These are phyloP conservation scores for Myxozyma monticola DNA, from an alignment of 805 yeast genomes.

Conservation along the genomic window DNA sequence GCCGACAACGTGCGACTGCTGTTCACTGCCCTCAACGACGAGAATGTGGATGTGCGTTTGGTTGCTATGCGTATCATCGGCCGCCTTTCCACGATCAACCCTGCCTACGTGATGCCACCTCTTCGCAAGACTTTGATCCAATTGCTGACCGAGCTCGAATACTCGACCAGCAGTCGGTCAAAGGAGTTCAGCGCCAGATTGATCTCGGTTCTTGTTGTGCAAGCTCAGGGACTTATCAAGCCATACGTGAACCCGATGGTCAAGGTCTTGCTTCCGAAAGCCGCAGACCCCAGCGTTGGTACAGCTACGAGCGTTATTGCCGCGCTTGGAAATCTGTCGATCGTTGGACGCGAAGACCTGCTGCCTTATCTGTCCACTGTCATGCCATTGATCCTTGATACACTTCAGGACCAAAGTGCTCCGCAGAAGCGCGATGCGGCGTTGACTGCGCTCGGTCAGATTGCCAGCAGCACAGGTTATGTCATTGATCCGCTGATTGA, in stretches of 20 bases:
- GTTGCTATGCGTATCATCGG: slow-evolving; percentile 80
- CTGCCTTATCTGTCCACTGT: slow-evolving; percentile 66
- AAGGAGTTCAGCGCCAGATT: slow-evolving; percentile 85
- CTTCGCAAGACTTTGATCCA: slow-evolving; percentile 83
- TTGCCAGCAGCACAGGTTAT: slow-evolving; percentile 88
- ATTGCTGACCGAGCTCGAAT: slow-evolving; percentile 78
- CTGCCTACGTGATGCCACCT: slow-evolving; percentile 94
- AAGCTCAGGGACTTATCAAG: slow-evolving; percentile 77
- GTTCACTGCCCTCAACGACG: slow-evolving; percentile 90
- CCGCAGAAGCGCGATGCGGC: slow-evolving; percentile 87
- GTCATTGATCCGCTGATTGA: slow-evolving; percentile 91
- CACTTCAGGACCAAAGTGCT: slow-evolving; percentile 91
- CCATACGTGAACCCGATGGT: slow-evolving; percentile 93
- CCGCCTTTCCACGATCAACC: slow-evolving; percentile 78
- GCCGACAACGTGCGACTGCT: slow-evolving; percentile 84
- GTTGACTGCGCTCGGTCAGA: slow-evolving; percentile 78
- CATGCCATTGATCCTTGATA: slow-evolving; percentile 84
- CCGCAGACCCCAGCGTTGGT: slow-evolving; percentile 67
- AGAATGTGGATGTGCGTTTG: slow-evolving; percentile 76
- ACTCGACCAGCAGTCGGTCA: slow-evolving; percentile 69
- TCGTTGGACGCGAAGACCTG: slow-evolving; percentile 85
- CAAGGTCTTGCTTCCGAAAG: slow-evolving; percentile 75
- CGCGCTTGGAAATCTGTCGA: slow-evolving; percentile 85
- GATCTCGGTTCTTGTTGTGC: slow-evolving; percentile 68
- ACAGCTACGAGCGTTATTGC: slow-evolving; percentile 84